Conservation (phyloP, 129 eudicot genomes). For the Silybum marianum region DNA sequence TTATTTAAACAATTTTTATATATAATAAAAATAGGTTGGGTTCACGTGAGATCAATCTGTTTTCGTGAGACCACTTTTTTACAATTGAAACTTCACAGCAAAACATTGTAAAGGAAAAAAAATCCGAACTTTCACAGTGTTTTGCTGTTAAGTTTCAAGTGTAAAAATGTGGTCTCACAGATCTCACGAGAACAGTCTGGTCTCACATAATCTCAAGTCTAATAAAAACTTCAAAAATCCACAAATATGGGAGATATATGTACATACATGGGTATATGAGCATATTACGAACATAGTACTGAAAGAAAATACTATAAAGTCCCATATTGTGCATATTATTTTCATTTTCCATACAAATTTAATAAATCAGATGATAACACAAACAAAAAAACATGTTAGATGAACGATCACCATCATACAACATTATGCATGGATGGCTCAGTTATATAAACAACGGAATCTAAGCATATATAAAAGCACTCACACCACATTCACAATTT, state of each 20-base stretch:
- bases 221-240: no score
- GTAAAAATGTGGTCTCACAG: no score
- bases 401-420: slow-evolving; percentile 14
- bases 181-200: no score
- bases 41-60: no score
- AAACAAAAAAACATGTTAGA: slow-evolving; percentile 25
- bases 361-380: not conserved
- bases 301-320: not conserved
- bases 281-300: not conserved
- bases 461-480: not conserved
- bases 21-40: no score
- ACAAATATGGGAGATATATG: not conserved
- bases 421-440: slow-evolving; percentile 23
- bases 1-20: no score
- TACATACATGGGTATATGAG: not conserved
- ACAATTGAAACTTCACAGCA: no score
- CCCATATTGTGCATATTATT: not conserved
- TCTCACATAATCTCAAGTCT: no score
- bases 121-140: no score
- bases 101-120: no score
- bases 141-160: no score
- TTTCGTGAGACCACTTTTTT: no score
- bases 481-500: not conserved
- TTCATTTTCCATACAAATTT: not conserved
- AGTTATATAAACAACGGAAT: not conserved